Conservation (phyloP, 768 basidiomycete genomes). For the Chlorophyllum brunneum region DNA sequence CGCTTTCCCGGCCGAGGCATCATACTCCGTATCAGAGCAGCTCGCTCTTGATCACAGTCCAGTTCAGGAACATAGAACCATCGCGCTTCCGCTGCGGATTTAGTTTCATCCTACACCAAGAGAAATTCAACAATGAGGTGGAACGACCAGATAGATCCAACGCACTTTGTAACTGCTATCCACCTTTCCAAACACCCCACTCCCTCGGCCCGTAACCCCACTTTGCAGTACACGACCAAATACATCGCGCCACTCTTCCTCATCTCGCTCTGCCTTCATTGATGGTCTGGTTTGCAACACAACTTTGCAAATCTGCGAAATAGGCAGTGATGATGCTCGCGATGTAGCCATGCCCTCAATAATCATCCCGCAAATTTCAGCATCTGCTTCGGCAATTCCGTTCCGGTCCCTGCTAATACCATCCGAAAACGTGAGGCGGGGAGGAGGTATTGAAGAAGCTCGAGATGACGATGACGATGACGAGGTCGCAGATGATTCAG, state of each 20-base stretch:
- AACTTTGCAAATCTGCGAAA: conserved; percentile 46
- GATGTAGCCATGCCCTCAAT: conserved; percentile 71
- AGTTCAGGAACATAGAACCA: conserved; percentile 78
- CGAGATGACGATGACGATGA: conserved; percentile 8
- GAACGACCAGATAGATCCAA: conserved; percentile 9
- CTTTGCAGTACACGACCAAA: conserved; percentile 47
- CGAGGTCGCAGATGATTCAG: conserved; percentile 5
- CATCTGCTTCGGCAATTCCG: conserved; percentile 25
- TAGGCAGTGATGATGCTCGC: conserved; percentile 62
- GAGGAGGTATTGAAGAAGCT: neutral
- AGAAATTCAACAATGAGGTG: conserved; percentile 1
- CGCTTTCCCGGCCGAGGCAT: conserved; percentile 76
- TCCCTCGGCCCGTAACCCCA: conserved; percentile 38
- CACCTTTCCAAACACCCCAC: conserved; percentile 71
- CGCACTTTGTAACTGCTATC: conserved; percentile 59
- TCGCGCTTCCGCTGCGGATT: conserved; percentile 51
- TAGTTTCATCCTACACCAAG: conserved; percentile 39
- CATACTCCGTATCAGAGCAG: conserved; percentile 59
- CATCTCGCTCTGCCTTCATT: conserved; percentile 36
- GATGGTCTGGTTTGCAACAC: conserved; percentile 53
- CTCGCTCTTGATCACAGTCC: conserved; percentile 70
- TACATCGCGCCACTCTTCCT: conserved; percentile 45
- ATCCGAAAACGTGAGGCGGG: conserved; percentile 7
- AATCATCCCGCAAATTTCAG: conserved; percentile 59
- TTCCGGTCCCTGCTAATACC: conserved; percentile 15